Conservation (phyloP, 805 yeast species). For the Brettanomyces custersianus region DNA sequence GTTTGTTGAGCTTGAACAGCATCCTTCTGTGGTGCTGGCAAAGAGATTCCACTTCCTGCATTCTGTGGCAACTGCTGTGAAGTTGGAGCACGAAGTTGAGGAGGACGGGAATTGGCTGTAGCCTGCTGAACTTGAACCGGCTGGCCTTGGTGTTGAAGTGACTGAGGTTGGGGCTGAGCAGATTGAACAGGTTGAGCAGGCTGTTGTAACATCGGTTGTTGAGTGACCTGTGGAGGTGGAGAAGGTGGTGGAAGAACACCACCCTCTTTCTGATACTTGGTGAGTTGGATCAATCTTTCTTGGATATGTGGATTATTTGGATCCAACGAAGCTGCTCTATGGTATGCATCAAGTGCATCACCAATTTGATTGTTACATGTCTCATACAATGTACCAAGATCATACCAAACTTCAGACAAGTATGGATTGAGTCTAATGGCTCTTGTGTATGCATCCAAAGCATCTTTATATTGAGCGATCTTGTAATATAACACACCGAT, state of each 20-base stretch:
- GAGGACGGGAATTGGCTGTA: neutral
- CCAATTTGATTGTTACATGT: slow-evolving; percentile 92
- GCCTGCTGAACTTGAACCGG: neutral
- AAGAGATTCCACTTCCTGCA: neutral
- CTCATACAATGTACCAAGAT: slow-evolving; percentile 92
- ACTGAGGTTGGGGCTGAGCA: neutral
- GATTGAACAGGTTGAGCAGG: neutral
- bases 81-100: slow-evolving; percentile 1
- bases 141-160: neutral
- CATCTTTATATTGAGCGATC: slow-evolving; percentile 92
- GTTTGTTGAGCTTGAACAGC: slow-evolving; percentile 2
- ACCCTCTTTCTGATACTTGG: slow-evolving; percentile 62
- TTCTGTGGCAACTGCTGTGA: slow-evolving; percentile 3
- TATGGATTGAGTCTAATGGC: slow-evolving; percentile 95
- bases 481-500: slow-evolving; percentile 95
- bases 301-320: slow-evolving; percentile 92
- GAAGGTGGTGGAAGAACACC: slow-evolving; percentile 41
- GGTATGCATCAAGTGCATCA: slow-evolving; percentile 95
- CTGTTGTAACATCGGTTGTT: neutral
- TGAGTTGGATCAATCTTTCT: slow-evolving; percentile 81
- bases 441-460: slow-evolving; percentile 93
- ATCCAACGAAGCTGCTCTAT: slow-evolving; percentile 91
- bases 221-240: slow-evolving; percentile 20
- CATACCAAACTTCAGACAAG: slow-evolving; percentile 97
- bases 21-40: slow-evolving; percentile 5